These are phyloP conservation scores for Xylariaceae sp. DNA, from an alignment of 2,329 filamentous ascomycete genomes.

Conservation along the genomic window DNA sequence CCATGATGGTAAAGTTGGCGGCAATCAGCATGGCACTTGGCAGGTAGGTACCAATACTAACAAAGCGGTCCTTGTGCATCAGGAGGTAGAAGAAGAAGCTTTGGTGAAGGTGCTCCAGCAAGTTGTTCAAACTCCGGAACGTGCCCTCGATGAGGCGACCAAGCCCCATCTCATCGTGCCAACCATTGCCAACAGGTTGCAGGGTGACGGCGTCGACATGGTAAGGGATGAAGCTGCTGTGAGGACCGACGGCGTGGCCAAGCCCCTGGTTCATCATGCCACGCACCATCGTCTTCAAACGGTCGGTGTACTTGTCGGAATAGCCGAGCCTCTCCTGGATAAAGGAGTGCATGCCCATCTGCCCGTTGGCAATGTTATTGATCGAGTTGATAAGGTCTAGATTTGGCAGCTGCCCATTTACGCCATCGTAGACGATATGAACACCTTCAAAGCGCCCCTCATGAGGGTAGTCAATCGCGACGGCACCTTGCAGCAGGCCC, in stretches of 20 bases:
- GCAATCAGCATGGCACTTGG: constrained; percentile 97
- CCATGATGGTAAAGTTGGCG: constrained; percentile 91
- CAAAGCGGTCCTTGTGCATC: constrained; percentile 86
- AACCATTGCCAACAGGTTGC: constrained; percentile 83
- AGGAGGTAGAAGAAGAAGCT: constrained; percentile 99
- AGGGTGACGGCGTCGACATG: constrained; percentile 95
- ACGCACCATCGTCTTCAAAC: constrained; percentile 81
- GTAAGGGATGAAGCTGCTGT: constrained; percentile 95
- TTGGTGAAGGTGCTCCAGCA: constrained; percentile 94
- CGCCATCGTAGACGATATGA: constrained; percentile 89
- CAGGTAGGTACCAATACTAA: constrained; percentile 95
- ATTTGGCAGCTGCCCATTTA: constrained; percentile 93
- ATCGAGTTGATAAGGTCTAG: constrained; percentile 94
- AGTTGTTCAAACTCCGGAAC: constrained; percentile 90
- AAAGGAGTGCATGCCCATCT: constrained; percentile 82
- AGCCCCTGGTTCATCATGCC: constrained; percentile 91
- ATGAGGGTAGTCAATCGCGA: constrained; percentile 90
- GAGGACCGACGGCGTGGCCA: constrained; percentile 82
- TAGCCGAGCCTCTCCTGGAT: constrained; percentile 84
- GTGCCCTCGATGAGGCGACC: constrained; percentile 85
- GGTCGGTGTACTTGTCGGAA: constrained; percentile 70
- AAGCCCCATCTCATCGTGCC: constrained; percentile 97
- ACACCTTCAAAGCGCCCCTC: constrained; percentile 80
- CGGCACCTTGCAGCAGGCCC: constrained; percentile 83
- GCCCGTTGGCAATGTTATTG: constrained; percentile 77